Conservation (phyloP, 768 basidiomycete species). For the Podaxis sp. region DNA sequence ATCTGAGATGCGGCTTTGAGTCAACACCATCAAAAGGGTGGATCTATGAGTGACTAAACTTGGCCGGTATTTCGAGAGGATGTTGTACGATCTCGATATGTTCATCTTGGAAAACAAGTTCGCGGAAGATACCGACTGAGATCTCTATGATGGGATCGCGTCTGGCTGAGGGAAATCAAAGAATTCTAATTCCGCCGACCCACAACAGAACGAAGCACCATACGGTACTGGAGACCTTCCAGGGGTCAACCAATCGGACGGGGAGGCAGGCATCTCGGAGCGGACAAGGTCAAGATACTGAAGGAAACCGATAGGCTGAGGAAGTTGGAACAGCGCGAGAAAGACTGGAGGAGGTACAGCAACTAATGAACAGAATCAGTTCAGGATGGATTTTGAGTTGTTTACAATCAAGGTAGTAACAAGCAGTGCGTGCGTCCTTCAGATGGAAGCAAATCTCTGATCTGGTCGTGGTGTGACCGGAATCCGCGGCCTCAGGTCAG, state of each 20-base stretch:
- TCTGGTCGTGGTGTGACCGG: conserved; percentile 24
- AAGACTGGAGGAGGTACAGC: conserved; percentile 25
- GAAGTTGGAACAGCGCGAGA: conserved; percentile 30
- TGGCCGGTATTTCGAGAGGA: neutral
- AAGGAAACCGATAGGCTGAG: conserved; percentile 40
- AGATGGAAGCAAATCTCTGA: conserved; percentile 28
- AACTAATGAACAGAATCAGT: conserved; percentile 20
- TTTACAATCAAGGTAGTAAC: conserved; percentile 13
- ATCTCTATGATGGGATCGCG: conserved; percentile 18
- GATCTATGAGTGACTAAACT: conserved; percentile 9
- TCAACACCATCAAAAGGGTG: conserved; percentile 4
- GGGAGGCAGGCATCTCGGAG: conserved; percentile 40
- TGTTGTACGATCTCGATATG: conserved; percentile 4
- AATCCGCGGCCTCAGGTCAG: conserved; percentile 29
- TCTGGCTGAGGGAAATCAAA: conserved; percentile 26
- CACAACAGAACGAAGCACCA: conserved; percentile 38
- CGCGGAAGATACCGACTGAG: conserved; percentile 14
- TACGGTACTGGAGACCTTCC: conserved; percentile 30
- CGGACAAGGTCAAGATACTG: conserved; percentile 41
- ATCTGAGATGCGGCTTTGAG: conserved; percentile 3
- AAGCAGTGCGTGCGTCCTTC: neutral
- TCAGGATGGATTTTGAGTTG: conserved; percentile 16
- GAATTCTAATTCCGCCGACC: conserved; percentile 46
- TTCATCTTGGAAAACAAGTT: conserved; percentile 7
- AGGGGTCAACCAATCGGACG: conserved; percentile 48